phyloP scores from a whole-genome alignment of 495 filamentous ascomycete genomes.

The Annulohypoxylon moriforme region DNA sequence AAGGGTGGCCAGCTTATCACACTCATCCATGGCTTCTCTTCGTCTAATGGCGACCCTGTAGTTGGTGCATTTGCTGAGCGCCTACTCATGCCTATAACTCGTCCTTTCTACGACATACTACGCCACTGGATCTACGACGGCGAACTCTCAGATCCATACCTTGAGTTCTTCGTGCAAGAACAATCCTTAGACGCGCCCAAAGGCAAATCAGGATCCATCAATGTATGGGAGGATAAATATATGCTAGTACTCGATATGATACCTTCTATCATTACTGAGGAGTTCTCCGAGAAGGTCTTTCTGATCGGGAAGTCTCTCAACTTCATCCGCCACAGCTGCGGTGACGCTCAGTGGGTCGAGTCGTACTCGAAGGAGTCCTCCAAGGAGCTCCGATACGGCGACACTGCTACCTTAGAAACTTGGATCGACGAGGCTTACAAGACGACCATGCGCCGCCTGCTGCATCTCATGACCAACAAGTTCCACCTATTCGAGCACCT shows the following conservation, averaged over 20 bases:
- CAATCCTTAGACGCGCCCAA: slow-evolving; percentile 68
- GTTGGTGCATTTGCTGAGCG: slow-evolving; percentile 95
- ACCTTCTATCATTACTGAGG: slow-evolving; percentile 88
- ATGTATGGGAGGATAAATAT: slow-evolving; percentile 99
- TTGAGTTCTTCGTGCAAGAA: slow-evolving; percentile 95
- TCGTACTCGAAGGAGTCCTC: slow-evolving; percentile 94
- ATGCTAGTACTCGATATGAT: slow-evolving; percentile 85
- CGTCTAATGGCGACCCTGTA: slow-evolving; percentile 94
- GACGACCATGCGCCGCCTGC: slow-evolving; percentile 95
- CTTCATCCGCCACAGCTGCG: slow-evolving; percentile 95
- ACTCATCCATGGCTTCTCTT: slow-evolving; percentile 90
- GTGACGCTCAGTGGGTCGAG: slow-evolving; percentile 94
- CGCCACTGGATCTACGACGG: slow-evolving; percentile 98
- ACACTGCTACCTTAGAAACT: slow-evolving; percentile 88
- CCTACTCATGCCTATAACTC: slow-evolving; percentile 88
- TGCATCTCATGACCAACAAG: slow-evolving; percentile 90
- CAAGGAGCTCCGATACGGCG: slow-evolving; percentile 91
- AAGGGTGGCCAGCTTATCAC: slow-evolving; percentile 95
- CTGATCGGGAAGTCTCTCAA: slow-evolving; percentile 98
- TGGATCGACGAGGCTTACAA: slow-evolving; percentile 98
- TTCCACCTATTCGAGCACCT: slow-evolving; percentile 96
- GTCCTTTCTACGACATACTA: slow-evolving; percentile 96
- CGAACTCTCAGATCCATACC: slow-evolving; percentile 93
- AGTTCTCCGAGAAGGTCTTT: slow-evolving; percentile 95
- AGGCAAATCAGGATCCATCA: slow-evolving; percentile 70